Base-by-base conservation (phyloP, 352 stramenopile species). In the Pythium phragmiticola region DNA sequence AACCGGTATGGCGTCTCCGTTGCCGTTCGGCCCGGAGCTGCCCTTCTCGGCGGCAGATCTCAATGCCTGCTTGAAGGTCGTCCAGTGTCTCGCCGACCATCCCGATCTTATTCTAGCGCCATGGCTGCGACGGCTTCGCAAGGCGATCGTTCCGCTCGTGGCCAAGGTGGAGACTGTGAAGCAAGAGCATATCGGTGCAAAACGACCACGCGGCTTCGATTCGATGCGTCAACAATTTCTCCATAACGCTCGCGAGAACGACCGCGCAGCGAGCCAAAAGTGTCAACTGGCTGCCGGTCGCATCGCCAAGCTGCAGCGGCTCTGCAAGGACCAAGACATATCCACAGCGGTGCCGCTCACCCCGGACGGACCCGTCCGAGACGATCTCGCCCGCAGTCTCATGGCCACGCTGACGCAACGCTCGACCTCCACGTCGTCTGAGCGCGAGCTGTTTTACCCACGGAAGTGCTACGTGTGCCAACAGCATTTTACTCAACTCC, bases 391-490 rank as follows among this genome's bases (percentile, higher is more conserved):
- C 7, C 65, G 5, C 76, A 6, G 64, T 26, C 13, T 21, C 30
- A 14, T 48, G 19, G 11, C 46, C 46, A 57, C 16, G 17, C 39
- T 46, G 11, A 46, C 17, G 39, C 39, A 46, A 46, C 7, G 1
- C 6, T 17, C 13, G 4, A 8, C 6, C 11, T 4, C 8, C 39
- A 2, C 14, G 45, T 21, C 47, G 26, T n/a, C 26, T 12, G n/a
- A 30, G 4, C 52, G 13, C 13, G 52, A 66, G 19, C 60, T 92
- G 59, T 74, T 88, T 0, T 70, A 71, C 23, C 87, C 89, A 46
- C 87, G 94, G 12, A 98, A 96, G 28, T 99, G 95, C 76, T 99
- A 99, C 75, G 88, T 89, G 41, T 99, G 96, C 76, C 98, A 98
- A 69, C 74, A 79, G 11, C 84, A 90, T 42, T 99, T 97, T 59